These are phyloP conservation scores for Warburgia ugandensis DNA, from an alignment of 164 flowering plant species.

Conservation along the genomic window DNA sequence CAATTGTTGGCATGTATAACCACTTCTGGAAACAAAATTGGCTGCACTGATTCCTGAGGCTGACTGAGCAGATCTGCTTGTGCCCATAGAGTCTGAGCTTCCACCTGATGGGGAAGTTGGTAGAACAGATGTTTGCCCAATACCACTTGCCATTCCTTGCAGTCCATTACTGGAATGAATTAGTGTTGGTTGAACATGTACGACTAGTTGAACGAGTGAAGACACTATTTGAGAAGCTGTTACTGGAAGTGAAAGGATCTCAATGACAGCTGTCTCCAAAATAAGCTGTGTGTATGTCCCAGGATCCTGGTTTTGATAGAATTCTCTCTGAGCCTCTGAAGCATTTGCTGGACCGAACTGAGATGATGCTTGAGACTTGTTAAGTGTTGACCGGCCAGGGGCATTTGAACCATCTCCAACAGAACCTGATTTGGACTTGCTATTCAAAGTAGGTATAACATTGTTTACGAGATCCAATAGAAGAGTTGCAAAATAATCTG, in stretches of 20 bases:
- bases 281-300: slow-evolving; percentile 93
- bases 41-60: slow-evolving; percentile 63
- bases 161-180: slow-evolving; percentile 78
- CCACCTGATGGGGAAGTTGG: slow-evolving; percentile 98
- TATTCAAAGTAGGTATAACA: slow-evolving; percentile 74
- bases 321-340: slow-evolving; percentile 71
- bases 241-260: slow-evolving; percentile 86
- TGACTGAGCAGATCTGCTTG: slow-evolving; percentile 59
- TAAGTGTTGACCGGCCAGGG: slow-evolving; percentile 43
- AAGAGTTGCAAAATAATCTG: slow-evolving; percentile 83
- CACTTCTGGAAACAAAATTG: slow-evolving; percentile 80
- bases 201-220: slow-evolving; percentile 80
- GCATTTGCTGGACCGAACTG: slow-evolving; percentile 46
- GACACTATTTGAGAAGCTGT: slow-evolving; percentile 78
- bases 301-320: slow-evolving; percentile 94
- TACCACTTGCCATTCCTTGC: slow-evolving; percentile 50
- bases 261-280: slow-evolving; percentile 92
- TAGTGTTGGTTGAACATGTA: slow-evolving; percentile 83
- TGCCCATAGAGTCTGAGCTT: slow-evolving; percentile 82
- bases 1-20: slow-evolving; percentile 83
- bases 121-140: slow-evolving; percentile 59
- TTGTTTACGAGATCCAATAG: slow-evolving; percentile 79
- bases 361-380: slow-evolving; percentile 44
- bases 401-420: slow-evolving; percentile 40
- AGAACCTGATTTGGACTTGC: slow-evolving; percentile 50